Conservation (phyloP, 495 filamentous ascomycete species). For the Podospora conica region DNA sequence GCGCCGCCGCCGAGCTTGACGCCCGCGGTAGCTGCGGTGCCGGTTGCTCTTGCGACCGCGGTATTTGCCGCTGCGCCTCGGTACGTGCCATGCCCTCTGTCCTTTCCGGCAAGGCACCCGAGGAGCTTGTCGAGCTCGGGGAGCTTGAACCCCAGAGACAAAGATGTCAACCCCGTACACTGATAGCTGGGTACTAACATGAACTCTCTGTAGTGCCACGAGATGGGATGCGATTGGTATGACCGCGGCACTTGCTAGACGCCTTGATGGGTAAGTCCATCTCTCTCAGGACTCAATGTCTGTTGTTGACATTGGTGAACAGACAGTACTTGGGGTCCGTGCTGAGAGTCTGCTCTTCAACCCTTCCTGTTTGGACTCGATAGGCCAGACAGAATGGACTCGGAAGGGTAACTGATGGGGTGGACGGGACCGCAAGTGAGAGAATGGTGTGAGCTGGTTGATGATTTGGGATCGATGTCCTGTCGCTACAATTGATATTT, state of each 20-base stretch:
- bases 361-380: background rate
- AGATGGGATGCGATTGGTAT: background rate
- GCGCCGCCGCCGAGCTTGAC: background rate
- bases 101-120: too few species aligned
- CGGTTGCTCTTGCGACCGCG: background rate
- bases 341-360: background rate
- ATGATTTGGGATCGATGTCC: background rate
- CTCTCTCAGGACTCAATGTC: background rate
- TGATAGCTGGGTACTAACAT: background rate
- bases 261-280: background rate
- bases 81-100: background rate
- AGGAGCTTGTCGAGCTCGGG: too few species aligned
- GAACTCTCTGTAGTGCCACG: background rate
- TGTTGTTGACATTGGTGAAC: background rate
- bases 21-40: background rate
- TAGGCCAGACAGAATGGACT: background rate
- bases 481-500: background rate
- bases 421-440: background rate
- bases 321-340: too few species aligned
- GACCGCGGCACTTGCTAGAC: background rate
- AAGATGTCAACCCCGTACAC: too few species aligned
- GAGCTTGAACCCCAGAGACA: too few species aligned
- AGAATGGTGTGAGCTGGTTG: background rate
- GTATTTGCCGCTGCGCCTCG: background rate
- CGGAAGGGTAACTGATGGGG: background rate